These are phyloP conservation scores for Xylaria sp. DNA, from an alignment of 495 filamentous ascomycete genomes.

Conservation along the genomic window DNA sequence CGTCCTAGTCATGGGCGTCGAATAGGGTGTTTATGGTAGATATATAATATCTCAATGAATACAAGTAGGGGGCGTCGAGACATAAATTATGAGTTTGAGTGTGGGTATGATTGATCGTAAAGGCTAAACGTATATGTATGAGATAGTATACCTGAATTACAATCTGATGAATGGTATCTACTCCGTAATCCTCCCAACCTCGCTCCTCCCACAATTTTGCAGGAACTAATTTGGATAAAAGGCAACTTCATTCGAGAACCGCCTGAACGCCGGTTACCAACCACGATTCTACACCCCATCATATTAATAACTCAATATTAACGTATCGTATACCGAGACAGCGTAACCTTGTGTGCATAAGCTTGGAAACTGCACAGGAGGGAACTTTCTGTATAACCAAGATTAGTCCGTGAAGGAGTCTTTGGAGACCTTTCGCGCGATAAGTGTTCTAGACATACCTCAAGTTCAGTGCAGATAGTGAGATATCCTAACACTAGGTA, in stretches of 20 bases:
- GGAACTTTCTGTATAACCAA: neutral
- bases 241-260: neutral
- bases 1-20: neutral
- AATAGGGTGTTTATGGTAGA: neutral
- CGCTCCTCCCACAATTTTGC: neutral
- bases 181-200: neutral
- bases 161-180: constrained; percentile 4
- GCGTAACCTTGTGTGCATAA: neutral
- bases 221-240: neutral
- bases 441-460: neutral
- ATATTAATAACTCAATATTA: neutral
- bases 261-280: neutral
- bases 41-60: neutral
- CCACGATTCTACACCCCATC: neutral
- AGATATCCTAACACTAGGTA: neutral
- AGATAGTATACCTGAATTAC: constrained; percentile 1
- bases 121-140: neutral
- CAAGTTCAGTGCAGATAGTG: neutral
- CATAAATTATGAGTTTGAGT: neutral
- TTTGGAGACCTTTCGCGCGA: neutral
- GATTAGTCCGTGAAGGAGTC: neutral
- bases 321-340: neutral
- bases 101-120: neutral
- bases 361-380: neutral
- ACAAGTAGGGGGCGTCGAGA: neutral